Evolutionary conservation across 192 early-diverging fungal genomes (phyloP).

Genomic region (Haplosporangium gracile): DNA sequence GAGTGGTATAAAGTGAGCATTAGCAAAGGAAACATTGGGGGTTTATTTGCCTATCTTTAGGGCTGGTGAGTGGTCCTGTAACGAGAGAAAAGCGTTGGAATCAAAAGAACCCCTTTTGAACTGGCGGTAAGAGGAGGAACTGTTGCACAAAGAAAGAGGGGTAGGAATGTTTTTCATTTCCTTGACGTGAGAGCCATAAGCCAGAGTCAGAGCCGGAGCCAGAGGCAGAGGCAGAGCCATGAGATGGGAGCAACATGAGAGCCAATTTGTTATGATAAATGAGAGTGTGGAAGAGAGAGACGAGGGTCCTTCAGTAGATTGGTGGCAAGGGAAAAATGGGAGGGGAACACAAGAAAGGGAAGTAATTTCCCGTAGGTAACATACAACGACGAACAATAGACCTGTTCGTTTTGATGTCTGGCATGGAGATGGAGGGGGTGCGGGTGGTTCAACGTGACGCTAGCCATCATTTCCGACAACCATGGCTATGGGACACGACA

Average conservation of each 20-base stretch:
- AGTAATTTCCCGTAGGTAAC: neutral
- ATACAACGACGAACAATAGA: neutral
- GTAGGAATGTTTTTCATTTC: neutral
- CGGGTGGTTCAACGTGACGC: no score
- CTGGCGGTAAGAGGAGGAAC: neutral
- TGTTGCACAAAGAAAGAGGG: neutral
- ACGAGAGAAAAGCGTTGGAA: neutral
- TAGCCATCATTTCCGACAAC: no score
- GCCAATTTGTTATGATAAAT: neutral
- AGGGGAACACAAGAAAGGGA: neutral
- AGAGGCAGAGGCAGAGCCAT: slow-evolving; percentile 1
- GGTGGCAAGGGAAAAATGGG: no score
- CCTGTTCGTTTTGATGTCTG: no score
- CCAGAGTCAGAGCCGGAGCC: neutral
- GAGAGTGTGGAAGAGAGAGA: no score
- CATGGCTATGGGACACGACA: no score
- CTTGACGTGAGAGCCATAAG: neutral
- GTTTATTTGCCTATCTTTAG: no score
- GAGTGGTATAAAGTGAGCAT: neutral
- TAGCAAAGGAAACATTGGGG: no score
- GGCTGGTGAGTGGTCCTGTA: no score
- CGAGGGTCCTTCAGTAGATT: no score
- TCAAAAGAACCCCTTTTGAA: neutral
- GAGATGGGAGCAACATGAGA: neutral
- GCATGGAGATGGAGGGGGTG: no score